Evolutionary conservation across 106 monocot genomes (phyloP).

Genomic region (Dendrobium chrysotoxum): DNA sequence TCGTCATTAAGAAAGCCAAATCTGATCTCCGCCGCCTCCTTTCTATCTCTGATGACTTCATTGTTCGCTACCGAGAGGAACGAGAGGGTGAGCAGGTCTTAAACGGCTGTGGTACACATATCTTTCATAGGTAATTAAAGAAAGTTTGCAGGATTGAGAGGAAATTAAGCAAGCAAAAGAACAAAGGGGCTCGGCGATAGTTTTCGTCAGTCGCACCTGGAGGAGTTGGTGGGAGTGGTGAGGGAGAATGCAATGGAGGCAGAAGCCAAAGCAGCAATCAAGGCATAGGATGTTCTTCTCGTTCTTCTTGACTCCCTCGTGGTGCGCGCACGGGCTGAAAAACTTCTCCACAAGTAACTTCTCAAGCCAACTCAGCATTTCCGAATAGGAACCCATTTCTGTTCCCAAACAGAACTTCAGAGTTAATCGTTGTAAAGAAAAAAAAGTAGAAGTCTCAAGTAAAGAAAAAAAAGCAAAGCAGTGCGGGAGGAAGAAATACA

Average conservation of each 20-base stretch:
- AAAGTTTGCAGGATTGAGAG: not conserved
- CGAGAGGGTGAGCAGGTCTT: slow-evolving; percentile 1
- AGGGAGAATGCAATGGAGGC: slow-evolving; percentile 50
- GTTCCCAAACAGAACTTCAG: not conserved
- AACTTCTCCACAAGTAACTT: slow-evolving; percentile 38
- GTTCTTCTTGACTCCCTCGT: slow-evolving; percentile 59
- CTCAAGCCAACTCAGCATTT: slow-evolving; percentile 50
- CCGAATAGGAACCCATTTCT: not conserved
- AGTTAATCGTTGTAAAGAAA: not conserved
- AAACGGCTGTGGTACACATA: slow-evolving; percentile 70
- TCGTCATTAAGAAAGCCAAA: no score
- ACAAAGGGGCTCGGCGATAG: not conserved
- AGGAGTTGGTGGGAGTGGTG: slow-evolving; percentile 61
- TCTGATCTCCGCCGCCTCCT: no score
- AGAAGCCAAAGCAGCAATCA: slow-evolving; percentile 65
- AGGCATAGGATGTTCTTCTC: slow-evolving; percentile 78
- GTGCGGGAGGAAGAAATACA: no score
- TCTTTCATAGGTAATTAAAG: slow-evolving; percentile 22
- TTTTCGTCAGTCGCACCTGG: slow-evolving; percentile 25
- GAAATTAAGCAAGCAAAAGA: not conserved
- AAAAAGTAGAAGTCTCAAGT: not conserved
- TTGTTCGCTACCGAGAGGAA: no score
- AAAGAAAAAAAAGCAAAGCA: not conserved
- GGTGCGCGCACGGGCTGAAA: slow-evolving; percentile 45
- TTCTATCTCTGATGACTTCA: no score